A percentile compares a stretch with the other conserved stretches of the same genome.
Evolutionary conservation across 495 filamentous ascomycete species (phyloP).

Genomic region (Aspergillus heteromorphus): DNA sequence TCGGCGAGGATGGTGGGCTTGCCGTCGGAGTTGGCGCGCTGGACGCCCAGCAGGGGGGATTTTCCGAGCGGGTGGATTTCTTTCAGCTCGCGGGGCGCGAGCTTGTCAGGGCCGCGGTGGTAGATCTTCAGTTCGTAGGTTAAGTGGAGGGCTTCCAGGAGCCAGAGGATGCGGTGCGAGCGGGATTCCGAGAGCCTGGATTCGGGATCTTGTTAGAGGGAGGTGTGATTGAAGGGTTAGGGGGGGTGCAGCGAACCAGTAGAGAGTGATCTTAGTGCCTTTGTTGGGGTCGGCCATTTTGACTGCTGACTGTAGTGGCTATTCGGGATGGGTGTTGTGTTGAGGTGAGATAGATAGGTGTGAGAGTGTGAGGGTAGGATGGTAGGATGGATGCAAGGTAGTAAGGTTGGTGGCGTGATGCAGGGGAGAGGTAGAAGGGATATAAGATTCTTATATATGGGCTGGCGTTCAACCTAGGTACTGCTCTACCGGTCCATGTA

Average conservation of each 20-base stretch:
- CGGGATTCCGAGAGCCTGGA: constrained; percentile 46
- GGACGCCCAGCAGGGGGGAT: constrained; percentile 65
- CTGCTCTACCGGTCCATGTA: not conserved
- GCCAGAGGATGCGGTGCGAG: constrained; percentile 81
- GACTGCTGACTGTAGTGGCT: not conserved
- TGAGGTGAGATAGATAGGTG: no score
- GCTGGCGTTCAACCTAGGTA: not conserved
- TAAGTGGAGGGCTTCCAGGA: constrained; percentile 78
- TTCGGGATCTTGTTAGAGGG: not conserved
- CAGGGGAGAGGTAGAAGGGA: not conserved
- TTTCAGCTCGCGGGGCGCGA: constrained; percentile 68
- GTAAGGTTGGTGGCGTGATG: not conserved
- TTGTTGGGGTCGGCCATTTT: constrained; percentile 32
- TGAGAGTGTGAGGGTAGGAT: not conserved
- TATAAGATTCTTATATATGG: not conserved
- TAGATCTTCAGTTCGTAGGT: constrained; percentile 72
- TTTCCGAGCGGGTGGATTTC: constrained; percentile 82
- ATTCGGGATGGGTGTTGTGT: not conserved
- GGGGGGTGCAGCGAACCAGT: constrained; percentile 52
- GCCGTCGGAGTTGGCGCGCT: constrained; percentile 31
- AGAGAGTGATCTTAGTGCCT: constrained; percentile 64
- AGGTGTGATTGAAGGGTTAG: not conserved
- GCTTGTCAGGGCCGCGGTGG: constrained; percentile 54
- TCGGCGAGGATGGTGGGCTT: constrained; percentile 70
- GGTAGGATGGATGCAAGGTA: not conserved